These are phyloP conservation scores for Colletotrichum phormii DNA, from an alignment of 2,329 filamentous ascomycete species.

Conservation along the genomic window DNA sequence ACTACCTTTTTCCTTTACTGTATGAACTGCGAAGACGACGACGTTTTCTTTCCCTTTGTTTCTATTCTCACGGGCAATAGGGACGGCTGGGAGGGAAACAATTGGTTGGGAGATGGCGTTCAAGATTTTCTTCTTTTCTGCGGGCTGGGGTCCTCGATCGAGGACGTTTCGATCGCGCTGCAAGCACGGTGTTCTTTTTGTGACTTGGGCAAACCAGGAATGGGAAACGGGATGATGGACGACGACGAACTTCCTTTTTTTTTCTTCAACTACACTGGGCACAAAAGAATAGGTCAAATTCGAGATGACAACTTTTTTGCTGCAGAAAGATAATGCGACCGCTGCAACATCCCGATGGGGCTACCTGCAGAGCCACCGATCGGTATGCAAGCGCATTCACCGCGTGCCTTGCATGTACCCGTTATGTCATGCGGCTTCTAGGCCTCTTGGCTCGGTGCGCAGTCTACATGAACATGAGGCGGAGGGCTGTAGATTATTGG, in stretches of 20 bases:
- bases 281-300: conserved; percentile 19
- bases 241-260: conserved; percentile 16
- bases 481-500: conserved; percentile 15
- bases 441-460: neutral
- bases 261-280: conserved; percentile 17
- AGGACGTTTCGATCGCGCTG: conserved; percentile 9
- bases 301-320: conserved; percentile 17
- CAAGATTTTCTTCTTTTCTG: neutral
- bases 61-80: conserved; percentile 23
- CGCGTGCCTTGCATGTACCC: neutral
- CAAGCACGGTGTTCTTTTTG: conserved; percentile 31
- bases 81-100: conserved; percentile 23
- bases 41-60: conserved; percentile 19
- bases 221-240: conserved; percentile 30
- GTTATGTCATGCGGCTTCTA: neutral
- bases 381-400: neutral
- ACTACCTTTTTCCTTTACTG: conserved; percentile 17
- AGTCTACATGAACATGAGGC: neutral
- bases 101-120: conserved; percentile 16
- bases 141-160: neutral
- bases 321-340: conserved; percentile 4
- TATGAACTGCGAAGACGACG: conserved; percentile 20
- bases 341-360: neutral
- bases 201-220: conserved; percentile 11
- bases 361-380: neutral